Conservation (phyloP, 2,329 filamentous ascomycete genomes). For the Diaporthe sp. region DNA sequence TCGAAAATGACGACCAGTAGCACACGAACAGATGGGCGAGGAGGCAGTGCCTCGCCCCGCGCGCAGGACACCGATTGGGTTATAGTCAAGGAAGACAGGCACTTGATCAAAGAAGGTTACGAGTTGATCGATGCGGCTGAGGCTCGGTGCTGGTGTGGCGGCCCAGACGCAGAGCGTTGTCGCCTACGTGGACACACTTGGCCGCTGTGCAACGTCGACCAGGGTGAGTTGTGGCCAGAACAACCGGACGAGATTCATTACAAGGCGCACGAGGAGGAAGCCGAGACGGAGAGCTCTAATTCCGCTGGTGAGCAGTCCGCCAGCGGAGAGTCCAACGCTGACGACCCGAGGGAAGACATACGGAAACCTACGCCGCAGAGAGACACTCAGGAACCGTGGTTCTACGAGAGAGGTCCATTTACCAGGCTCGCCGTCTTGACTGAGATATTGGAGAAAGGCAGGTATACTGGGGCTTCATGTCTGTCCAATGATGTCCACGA, state of each 20-base stretch:
- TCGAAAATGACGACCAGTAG: neutral
- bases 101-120: neutral
- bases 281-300: rapidly evolving
- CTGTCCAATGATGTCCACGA: neutral
- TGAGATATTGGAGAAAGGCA: neutral
- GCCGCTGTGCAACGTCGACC: neutral
- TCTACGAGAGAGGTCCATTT: neutral
- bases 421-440: neutral
- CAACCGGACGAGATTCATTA: neutral
- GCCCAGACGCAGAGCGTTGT: neutral
- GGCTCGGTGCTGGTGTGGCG: constrained; percentile 5
- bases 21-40: neutral
- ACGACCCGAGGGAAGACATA: neutral
- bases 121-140: neutral
- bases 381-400: no score
- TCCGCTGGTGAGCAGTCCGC: no score
- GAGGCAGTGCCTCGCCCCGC: neutral
- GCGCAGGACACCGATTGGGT: neutral
- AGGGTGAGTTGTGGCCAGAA: neutral
- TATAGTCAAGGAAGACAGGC: neutral
- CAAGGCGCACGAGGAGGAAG: no score
- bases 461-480: neutral
- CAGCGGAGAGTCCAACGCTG: neutral
- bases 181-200: neutral
- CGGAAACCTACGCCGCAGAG: no score